Percentiles rank a stretch among this genome's conserved stretches.
phyloP scores from a whole-genome alignment of 257 asterid species.

The Fraxinus quadrangulata region DNA sequence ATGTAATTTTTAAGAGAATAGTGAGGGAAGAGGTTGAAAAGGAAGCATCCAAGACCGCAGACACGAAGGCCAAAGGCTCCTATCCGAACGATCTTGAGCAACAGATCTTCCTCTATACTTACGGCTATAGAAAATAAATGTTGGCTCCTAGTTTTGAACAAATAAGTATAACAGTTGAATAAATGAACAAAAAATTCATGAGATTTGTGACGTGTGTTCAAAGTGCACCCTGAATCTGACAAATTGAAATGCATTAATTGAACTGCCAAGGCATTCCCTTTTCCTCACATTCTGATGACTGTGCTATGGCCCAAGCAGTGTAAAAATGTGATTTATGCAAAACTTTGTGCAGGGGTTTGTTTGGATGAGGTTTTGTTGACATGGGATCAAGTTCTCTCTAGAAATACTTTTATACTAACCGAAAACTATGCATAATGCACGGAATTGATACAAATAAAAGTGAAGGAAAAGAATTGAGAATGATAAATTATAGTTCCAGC shows the following conservation, averaged over 20 bases:
- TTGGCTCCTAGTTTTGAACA: not conserved
- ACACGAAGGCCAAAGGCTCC: constrained; percentile 77
- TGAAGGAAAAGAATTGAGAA: not conserved
- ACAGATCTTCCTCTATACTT: constrained; percentile 48
- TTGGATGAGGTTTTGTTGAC: not conserved
- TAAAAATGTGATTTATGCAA: no score
- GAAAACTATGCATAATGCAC: not conserved
- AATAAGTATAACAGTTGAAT: not conserved
- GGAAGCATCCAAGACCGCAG: constrained; percentile 79
- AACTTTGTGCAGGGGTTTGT: not conserved
- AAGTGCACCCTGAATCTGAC: not conserved
- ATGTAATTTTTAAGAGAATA: no score
- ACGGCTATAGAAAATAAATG: not conserved
- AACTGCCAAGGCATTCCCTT: not conserved
- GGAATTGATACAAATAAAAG: not conserved
- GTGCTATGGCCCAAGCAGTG: not conserved
- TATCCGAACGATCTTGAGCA: constrained; percentile 59
- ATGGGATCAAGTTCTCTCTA: not conserved
- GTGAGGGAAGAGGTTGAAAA: constrained; percentile 41
- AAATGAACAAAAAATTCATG: not conserved
- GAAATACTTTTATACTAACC: not conserved
- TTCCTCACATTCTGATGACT: not conserved
- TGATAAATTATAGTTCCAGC: not conserved
- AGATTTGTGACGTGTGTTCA: not conserved
- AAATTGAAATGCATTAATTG: not conserved